Percentiles rank a stretch among this genome's conserved stretches.
These are phyloP conservation scores for Bryum argenteum DNA, from an alignment of 225 moss, liverwort and hornwort species.

Conservation along the genomic window DNA sequence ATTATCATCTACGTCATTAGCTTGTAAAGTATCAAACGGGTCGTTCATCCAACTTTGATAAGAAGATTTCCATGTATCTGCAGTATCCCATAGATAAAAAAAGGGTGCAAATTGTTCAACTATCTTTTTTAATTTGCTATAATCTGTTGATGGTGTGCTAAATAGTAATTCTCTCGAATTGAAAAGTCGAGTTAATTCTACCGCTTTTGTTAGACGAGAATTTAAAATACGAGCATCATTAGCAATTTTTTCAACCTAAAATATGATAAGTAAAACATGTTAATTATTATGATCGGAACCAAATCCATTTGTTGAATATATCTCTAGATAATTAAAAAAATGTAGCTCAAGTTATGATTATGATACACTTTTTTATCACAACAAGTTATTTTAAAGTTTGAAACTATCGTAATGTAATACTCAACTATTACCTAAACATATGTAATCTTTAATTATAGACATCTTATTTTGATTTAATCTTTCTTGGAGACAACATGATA, in stretches of 20 bases:
- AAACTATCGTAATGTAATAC: too few species aligned
- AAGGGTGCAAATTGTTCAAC: constrained; percentile 73
- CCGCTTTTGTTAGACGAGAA: constrained; percentile 52
- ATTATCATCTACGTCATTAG: constrained; percentile 56
- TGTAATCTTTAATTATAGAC: too few species aligned
- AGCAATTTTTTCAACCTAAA: constrained; percentile 61
- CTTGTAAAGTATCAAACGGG: constrained; percentile 60
- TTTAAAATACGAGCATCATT: constrained; percentile 64
- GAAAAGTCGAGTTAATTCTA: constrained; percentile 61
- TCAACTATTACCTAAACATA: too few species aligned
- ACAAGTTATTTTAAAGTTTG: too few species aligned
- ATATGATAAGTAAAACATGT: neutral
- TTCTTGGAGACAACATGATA: too few species aligned
- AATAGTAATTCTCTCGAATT: constrained; percentile 83
- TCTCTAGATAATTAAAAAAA: too few species aligned
- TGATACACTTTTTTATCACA: too few species aligned
- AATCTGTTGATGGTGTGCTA: constrained; percentile 55
- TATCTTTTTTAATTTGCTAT: constrained; percentile 48
- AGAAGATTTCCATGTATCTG: constrained; percentile 62
- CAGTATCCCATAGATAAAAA: constrained; percentile 64
- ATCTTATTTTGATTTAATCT: too few species aligned
- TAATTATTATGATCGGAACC: too few species aligned
- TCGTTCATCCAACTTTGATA: constrained; percentile 75
- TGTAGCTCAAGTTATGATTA: too few species aligned
- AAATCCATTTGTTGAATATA: too few species aligned